Percentiles rank a stretch among this genome's conserved stretches.
phyloP scores from a whole-genome alignment of 169 alveolate species.

The Neospora caninum region DNA sequence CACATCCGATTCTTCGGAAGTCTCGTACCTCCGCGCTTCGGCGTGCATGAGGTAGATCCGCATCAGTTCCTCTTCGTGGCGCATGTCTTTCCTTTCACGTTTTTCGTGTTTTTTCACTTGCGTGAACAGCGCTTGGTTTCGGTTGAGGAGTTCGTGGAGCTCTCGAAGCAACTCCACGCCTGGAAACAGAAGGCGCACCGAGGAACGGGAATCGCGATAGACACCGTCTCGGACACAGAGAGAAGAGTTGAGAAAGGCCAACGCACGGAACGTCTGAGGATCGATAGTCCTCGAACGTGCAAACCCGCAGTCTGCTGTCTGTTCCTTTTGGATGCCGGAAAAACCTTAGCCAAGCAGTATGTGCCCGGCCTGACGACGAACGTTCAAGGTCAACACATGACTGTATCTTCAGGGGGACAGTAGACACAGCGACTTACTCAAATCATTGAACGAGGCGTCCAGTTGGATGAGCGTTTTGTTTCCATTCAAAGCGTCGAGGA shows the following conservation, averaged over 20 bases:
- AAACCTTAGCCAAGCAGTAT: no score
- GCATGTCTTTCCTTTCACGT: constrained; percentile 10
- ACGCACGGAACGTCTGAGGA: no score
- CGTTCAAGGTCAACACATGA: no score
- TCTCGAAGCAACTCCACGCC: constrained; percentile 22
- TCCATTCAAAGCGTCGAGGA: neutral
- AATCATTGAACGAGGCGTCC: constrained; percentile 11
- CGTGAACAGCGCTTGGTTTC: neutral
- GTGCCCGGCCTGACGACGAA: no score
- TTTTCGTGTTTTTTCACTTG: constrained; percentile 4
- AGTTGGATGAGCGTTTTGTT: constrained; percentile 4
- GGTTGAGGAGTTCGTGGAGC: neutral
- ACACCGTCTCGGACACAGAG: no score
- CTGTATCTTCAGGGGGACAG: no score
- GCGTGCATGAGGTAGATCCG: neutral
- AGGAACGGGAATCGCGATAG: neutral
- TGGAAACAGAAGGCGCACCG: neutral
- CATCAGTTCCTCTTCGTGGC: constrained; percentile 19
- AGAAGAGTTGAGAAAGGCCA: no score
- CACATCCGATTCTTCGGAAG: no score
- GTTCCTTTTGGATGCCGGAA: no score
- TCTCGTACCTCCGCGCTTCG: neutral
- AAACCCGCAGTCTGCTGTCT: no score
- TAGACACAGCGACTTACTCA: neutral
- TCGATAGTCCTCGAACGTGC: no score